Conservation (phyloP, 2,329 filamentous ascomycete genomes). For the Coniochaeta sp. region DNA sequence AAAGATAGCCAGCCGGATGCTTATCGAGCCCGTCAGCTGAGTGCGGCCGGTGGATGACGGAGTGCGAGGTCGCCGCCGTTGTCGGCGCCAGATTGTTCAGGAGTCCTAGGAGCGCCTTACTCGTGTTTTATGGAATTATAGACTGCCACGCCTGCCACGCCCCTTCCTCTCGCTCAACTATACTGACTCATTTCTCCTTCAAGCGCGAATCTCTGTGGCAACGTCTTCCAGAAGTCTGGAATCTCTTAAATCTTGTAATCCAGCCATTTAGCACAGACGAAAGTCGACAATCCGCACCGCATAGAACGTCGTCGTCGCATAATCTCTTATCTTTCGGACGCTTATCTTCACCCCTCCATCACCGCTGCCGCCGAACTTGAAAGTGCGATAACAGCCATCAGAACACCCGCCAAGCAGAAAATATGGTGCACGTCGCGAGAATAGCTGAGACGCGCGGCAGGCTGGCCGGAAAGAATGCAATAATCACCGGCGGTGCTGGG, state of each 20-base stretch:
- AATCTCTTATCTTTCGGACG: neutral
- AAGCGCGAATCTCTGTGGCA: no score
- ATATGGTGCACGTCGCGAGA: constrained; percentile 2
- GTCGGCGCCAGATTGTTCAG: neutral
- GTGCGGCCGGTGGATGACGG: neutral
- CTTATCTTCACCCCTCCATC: neutral
- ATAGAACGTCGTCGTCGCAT: no score
- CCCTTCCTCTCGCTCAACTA: no score
- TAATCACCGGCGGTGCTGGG: constrained; percentile 83
- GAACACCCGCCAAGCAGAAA: neutral
- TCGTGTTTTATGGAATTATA: no score
- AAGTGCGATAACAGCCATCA: neutral
- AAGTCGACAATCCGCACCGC: neutral
- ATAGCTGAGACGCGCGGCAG: constrained; percentile 29
- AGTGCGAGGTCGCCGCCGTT: neutral
- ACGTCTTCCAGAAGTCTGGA: neutral
- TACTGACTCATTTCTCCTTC: no score
- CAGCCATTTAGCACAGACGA: no score
- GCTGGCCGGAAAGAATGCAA: constrained; percentile 52
- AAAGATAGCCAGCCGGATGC: neutral
- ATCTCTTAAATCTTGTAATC: neutral
- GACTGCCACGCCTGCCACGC: no score
- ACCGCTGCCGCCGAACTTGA: neutral
- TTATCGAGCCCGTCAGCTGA: neutral
- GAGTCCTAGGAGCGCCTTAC: neutral